These are phyloP conservation scores for Hypoxylon lenormandii DNA, from an alignment of 495 filamentous ascomycete species.

Conservation along the genomic window DNA sequence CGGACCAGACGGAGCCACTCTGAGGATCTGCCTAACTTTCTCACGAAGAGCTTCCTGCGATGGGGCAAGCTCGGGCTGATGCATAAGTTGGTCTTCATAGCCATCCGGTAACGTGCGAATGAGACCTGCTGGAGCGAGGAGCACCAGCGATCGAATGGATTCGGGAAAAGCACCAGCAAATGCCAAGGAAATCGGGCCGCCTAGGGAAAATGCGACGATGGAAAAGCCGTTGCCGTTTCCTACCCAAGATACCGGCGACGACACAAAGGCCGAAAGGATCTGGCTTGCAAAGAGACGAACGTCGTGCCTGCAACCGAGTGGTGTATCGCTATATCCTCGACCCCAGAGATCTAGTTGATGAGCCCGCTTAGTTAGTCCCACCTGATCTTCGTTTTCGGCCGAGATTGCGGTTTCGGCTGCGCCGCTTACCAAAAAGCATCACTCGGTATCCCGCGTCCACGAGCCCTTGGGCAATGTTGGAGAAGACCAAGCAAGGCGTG, in stretches of 20 bases:
- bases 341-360: slow-evolving; percentile 72
- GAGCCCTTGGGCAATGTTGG: slow-evolving; percentile 72
- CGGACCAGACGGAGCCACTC: slow-evolving; percentile 23
- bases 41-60: slow-evolving; percentile 31
- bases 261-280: slow-evolving; percentile 74
- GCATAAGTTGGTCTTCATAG: slow-evolving; percentile 38
- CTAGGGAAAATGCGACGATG: slow-evolving; percentile 84
- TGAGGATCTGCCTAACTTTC: slow-evolving; percentile 31
- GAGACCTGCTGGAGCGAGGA: slow-evolving; percentile 81
- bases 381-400: neutral
- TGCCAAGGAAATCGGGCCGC: slow-evolving; percentile 77
- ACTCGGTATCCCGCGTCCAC: slow-evolving; percentile 77
- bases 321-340: slow-evolving; percentile 78
- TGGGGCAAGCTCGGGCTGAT: slow-evolving; percentile 28
- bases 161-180: slow-evolving; percentile 77
- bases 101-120: slow-evolving; percentile 58
- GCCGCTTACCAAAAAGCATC: slow-evolving; percentile 74
- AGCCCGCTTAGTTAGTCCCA: slow-evolving; percentile 1
- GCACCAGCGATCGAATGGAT: slow-evolving; percentile 72
- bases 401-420: neutral
- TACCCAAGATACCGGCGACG: slow-evolving; percentile 75
- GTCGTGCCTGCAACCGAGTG: slow-evolving; percentile 75
- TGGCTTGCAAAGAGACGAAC: slow-evolving; percentile 76
- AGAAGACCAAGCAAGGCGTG: slow-evolving; percentile 77
- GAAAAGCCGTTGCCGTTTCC: slow-evolving; percentile 68